Evolutionary conservation across 2,329 filamentous ascomycete genomes (phyloP).

Genomic region (Aspergillus thermomutatus): DNA sequence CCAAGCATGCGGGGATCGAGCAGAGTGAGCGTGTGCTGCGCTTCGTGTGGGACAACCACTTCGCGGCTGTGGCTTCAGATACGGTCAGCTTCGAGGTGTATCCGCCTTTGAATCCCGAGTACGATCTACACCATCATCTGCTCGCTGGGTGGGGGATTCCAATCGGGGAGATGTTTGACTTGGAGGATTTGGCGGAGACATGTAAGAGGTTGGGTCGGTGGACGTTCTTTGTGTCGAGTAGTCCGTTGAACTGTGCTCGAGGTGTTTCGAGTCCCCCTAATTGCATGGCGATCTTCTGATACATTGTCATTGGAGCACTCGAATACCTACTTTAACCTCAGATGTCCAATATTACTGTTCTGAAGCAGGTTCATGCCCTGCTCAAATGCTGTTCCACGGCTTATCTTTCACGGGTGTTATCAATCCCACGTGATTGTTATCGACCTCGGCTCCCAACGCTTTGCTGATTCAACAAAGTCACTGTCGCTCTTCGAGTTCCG

Average conservation of each 20-base stretch:
- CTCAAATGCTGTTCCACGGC: not conserved
- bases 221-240: slow-evolving; percentile 39
- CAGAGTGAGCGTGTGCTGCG: slow-evolving; percentile 44
- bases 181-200: slow-evolving; percentile 33
- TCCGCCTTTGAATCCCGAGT: slow-evolving; percentile 33
- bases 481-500: not conserved
- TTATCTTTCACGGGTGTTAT: not conserved
- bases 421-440: not conserved
- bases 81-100: slow-evolving; percentile 57
- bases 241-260: slow-evolving; percentile 36
- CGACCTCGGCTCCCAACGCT: not conserved
- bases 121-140: slow-evolving; percentile 36
- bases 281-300: slow-evolving; percentile 42
- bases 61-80: slow-evolving; percentile 59
- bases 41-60: slow-evolving; percentile 60
- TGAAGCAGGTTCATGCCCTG: not conserved
- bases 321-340: not conserved
- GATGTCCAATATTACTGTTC: not conserved
- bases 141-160: slow-evolving; percentile 38
- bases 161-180: slow-evolving; percentile 41
- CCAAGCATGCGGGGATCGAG: slow-evolving; percentile 36
- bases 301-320: not conserved
- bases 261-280: slow-evolving; percentile 44
- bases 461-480: not conserved
- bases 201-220: slow-evolving; percentile 33